Evolutionary conservation across 768 basidiomycete genomes (phyloP).

Genomic region (Russula foetens): DNA sequence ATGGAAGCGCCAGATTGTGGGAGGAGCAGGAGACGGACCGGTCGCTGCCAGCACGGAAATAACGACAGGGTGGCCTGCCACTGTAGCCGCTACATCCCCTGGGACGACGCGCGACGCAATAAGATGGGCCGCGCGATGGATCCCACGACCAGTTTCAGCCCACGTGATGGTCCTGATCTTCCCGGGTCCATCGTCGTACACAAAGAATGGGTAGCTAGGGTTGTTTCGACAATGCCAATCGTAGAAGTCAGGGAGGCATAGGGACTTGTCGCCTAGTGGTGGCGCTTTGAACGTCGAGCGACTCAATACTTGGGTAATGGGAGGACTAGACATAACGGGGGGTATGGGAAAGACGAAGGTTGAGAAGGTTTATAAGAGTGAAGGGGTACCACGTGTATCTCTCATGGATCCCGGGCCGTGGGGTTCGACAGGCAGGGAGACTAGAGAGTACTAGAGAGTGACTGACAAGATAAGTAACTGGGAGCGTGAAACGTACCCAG

Average conservation of each 20-base stretch:
- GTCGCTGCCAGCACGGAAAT: conserved; percentile 18
- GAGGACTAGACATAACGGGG: conserved; percentile 11
- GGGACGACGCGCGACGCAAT: conserved; percentile 3
- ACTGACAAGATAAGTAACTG: too few relatives aligned
- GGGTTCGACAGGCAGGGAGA: too few relatives aligned
- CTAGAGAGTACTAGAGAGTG: too few relatives aligned
- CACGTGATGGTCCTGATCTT: conserved; percentile 16
- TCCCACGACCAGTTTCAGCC: conserved; percentile 18
- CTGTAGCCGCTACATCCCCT: background rate
- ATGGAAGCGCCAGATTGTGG: background rate
- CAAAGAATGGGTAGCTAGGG: conserved; percentile 21
- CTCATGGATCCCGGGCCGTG: too few relatives aligned
- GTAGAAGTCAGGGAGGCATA: conserved; percentile 24
- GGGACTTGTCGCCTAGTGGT: conserved; percentile 17
- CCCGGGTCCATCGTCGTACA: conserved; percentile 13
- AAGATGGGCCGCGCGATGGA: conserved; percentile 19
- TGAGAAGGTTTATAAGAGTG: background rate
- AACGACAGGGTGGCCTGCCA: conserved; percentile 15
- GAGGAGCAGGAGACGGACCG: conserved; percentile 9
- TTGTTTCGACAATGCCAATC: conserved; percentile 24
- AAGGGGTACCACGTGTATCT: too few relatives aligned
- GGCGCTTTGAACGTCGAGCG: conserved; percentile 21
- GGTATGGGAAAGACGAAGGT: background rate
- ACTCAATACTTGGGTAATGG: conserved; percentile 19
- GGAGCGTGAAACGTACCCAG: too few relatives aligned